These are phyloP conservation scores for Aquilaria sinensis DNA, from an alignment of 345 rosid genomes.

Conservation along the genomic window DNA sequence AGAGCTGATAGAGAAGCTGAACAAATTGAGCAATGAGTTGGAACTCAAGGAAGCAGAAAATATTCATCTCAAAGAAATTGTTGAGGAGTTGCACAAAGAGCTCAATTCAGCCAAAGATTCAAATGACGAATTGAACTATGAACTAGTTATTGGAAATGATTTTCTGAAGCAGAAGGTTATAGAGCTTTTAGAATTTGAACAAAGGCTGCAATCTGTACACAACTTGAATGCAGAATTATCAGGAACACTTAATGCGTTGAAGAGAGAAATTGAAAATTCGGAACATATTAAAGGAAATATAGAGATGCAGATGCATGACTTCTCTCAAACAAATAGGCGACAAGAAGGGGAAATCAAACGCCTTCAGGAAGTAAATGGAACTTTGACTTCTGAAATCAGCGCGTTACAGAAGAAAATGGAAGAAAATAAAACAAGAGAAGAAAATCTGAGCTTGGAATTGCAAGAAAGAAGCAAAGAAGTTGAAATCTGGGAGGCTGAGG, in stretches of 20 bases:
- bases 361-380: slow-evolving; percentile 45
- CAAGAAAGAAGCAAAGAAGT: slow-evolving; percentile 71
- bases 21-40: slow-evolving; percentile 36
- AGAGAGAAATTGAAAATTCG: slow-evolving; percentile 47
- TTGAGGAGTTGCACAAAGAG: slow-evolving; percentile 43
- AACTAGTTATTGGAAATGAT: slow-evolving; percentile 37
- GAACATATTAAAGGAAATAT: slow-evolving; percentile 23
- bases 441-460: slow-evolving; percentile 64
- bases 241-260: slow-evolving; percentile 52
- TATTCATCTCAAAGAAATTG: slow-evolving; percentile 30
- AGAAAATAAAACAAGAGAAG: slow-evolving; percentile 48
- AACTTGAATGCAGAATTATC: slow-evolving; percentile 43
- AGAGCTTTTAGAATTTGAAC: slow-evolving; percentile 55
- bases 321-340: slow-evolving; percentile 27
- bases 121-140: slow-evolving; percentile 46
- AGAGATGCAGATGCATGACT: slow-evolving; percentile 38
- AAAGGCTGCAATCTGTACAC: slow-evolving; percentile 52
- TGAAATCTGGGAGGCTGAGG: slow-evolving; percentile 91
- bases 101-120: slow-evolving; percentile 43
- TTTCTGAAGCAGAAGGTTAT: slow-evolving; percentile 41
- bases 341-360: slow-evolving; percentile 40
- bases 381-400: slow-evolving; percentile 44
- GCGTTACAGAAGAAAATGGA: slow-evolving; percentile 38
- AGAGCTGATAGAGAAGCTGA: slow-evolving; percentile 40
- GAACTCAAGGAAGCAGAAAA: slow-evolving; percentile 39